Evolutionary conservation across 108 stramenopile genomes (phyloP).

Genomic region (Cyclotella cryptica): DNA sequence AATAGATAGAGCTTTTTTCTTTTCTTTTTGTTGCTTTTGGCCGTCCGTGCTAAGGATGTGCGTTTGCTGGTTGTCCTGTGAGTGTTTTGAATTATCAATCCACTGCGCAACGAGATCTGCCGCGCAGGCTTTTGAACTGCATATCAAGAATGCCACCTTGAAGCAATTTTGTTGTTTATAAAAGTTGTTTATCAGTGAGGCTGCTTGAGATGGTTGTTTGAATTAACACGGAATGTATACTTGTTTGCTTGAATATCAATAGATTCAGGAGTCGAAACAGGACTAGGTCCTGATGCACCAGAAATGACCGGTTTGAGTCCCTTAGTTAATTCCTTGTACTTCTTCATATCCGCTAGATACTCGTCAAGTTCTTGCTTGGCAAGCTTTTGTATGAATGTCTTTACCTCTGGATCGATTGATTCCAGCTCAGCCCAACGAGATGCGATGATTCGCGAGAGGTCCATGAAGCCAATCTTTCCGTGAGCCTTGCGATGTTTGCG

Average conservation of each 20-base stretch:
- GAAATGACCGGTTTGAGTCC: slow-evolving; percentile 6
- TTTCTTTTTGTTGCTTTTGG: background rate
- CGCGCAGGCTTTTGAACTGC: slow-evolving; percentile 63
- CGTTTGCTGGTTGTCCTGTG: background rate
- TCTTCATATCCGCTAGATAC: slow-evolving; percentile 46
- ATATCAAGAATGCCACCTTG: slow-evolving; percentile 66
- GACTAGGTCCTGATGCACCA: background rate
- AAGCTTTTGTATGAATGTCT: slow-evolving; percentile 34
- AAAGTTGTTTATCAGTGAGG: slow-evolving; percentile 50
- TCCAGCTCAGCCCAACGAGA: slow-evolving; percentile 63
- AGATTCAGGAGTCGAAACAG: background rate
- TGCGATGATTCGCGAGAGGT: slow-evolving; percentile 71
- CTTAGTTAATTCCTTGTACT: slow-evolving; percentile 45
- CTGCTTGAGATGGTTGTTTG: slow-evolving; percentile 6
- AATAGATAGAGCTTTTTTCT: slow-evolving; percentile 15
- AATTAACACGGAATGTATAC: background rate
- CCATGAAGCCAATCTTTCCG: slow-evolving; percentile 83
- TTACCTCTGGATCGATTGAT: slow-evolving; percentile 41
- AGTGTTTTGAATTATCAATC: slow-evolving; percentile 4
- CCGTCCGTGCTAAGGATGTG: background rate
- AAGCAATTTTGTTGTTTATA: slow-evolving; percentile 60
- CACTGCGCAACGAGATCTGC: slow-evolving; percentile 69
- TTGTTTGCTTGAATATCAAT: background rate
- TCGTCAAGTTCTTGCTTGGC: slow-evolving; percentile 42
- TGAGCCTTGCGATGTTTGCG: slow-evolving; percentile 78